phyloP scores from a whole-genome alignment of 2,329 filamentous ascomycete genomes.

The Botryotinia calthae region DNA sequence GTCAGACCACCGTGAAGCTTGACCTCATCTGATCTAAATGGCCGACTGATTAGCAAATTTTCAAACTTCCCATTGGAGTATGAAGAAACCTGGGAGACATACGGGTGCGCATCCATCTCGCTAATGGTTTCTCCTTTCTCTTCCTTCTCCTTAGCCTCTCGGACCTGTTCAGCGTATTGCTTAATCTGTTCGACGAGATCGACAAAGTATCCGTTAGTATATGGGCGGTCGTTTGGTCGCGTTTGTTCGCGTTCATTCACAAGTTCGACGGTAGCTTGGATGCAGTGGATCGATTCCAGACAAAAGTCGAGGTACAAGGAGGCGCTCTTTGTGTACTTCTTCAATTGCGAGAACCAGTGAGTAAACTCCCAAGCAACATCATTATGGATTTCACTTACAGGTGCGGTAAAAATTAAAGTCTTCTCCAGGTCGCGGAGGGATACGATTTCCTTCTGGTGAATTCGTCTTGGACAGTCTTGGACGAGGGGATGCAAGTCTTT shows the following conservation, averaged over 20 bases:
- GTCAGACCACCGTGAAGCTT: conserved; percentile 77
- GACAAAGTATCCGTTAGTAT: conserved; percentile 95
- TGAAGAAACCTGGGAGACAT: conserved; percentile 40
- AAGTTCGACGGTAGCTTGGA: conserved; percentile 84
- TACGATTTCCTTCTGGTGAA: conserved; percentile 80
- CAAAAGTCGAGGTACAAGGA: conserved; percentile 80
- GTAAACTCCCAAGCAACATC: conserved; percentile 63
- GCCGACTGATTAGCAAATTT: conserved; percentile 31
- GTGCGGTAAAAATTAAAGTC: conserved; percentile 84
- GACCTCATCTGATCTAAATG: conserved; percentile 64
- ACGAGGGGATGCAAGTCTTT: conserved; percentile 81
- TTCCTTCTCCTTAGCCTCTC: conserved; percentile 67
- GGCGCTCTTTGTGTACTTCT: conserved; percentile 75
- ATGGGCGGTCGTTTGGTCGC: conserved; percentile 80
- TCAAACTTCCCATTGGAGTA: neutral
- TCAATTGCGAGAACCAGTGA: conserved; percentile 62
- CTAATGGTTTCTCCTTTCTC: conserved; percentile 53
- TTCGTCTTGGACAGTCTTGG: conserved; percentile 73
- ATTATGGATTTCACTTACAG: conserved; percentile 71
- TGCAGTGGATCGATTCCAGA: conserved; percentile 83
- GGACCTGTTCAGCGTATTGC: conserved; percentile 82
- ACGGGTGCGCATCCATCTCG: conserved; percentile 59
- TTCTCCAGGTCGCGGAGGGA: conserved; percentile 94
- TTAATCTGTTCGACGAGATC: conserved; percentile 93
- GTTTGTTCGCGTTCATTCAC: conserved; percentile 84